Conservation (phyloP, 345 rosid species). For the Populus nigra region DNA sequence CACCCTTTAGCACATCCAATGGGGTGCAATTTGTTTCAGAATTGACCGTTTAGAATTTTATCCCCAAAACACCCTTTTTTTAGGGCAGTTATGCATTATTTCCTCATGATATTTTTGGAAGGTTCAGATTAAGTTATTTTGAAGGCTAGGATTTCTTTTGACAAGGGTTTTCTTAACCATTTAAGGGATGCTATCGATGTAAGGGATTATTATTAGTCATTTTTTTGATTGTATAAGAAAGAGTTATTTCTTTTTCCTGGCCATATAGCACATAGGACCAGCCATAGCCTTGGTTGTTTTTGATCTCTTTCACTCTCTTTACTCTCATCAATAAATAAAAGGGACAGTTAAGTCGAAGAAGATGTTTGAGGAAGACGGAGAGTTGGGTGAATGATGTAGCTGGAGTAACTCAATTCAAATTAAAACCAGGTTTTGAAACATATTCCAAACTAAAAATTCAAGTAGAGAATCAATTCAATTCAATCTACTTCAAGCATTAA, state of each 20-base stretch:
- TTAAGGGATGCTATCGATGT: neutral
- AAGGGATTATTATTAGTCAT: neutral
- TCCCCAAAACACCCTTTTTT: neutral
- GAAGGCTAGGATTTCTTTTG: neutral
- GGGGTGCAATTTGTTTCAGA: neutral
- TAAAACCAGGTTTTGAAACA: neutral
- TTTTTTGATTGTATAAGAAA: neutral
- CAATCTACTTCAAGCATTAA: neutral
- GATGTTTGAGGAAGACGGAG: neutral
- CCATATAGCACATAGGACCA: neutral
- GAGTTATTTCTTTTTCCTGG: neutral
- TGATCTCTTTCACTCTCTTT: neutral
- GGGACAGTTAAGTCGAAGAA: neutral
- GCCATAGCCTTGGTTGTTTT: neutral
- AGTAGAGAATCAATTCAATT: neutral
- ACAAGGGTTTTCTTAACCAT: neutral
- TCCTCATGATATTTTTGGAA: neutral
- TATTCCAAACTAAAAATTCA: neutral
- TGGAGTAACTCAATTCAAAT: neutral
- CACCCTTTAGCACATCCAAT: neutral
- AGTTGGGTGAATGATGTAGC: neutral
- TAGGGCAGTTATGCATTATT: neutral
- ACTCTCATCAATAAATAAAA: neutral
- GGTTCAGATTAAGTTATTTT: neutral
- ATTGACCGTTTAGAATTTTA: neutral